phyloP scores from a whole-genome alignment of 192 early-diverging fungal species.

The Coemansia sp. region DNA sequence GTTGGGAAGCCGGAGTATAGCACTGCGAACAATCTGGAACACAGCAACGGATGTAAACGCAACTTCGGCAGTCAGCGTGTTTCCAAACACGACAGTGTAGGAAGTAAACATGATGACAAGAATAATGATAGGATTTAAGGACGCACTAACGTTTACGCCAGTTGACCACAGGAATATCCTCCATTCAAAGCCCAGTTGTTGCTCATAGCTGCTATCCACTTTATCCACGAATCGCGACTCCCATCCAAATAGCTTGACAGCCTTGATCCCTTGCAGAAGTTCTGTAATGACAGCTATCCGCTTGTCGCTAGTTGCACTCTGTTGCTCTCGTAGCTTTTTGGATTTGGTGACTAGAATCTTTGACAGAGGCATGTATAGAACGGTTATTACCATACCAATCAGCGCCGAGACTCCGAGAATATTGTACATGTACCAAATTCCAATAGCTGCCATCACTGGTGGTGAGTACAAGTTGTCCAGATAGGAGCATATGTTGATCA shows the following conservation, averaged over 20 bases:
- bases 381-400: constrained; percentile 68
- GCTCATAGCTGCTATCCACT: constrained; percentile 63
- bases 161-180: constrained; percentile 55
- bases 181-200: constrained; percentile 60
- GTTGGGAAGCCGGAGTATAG: too few species aligned
- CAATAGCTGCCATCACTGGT: constrained; percentile 65
- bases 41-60: too few species aligned
- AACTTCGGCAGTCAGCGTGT: constrained; percentile 62
- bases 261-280: constrained; percentile 81
- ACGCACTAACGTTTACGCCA: constrained; percentile 53
- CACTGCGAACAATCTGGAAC: too few species aligned
- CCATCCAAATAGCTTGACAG: too few species aligned
- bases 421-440: too few species aligned
- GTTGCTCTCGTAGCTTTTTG: constrained; percentile 67
- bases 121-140: constrained; percentile 62
- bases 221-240: constrained; percentile 66
- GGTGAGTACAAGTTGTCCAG: constrained; percentile 61
- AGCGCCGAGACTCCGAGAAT: constrained; percentile 81
- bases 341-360: constrained; percentile 55
- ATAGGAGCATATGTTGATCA: constrained; percentile 57
- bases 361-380: constrained; percentile 60
- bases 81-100: constrained; percentile 60
- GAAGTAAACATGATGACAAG: constrained; percentile 59
- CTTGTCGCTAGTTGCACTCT: too few species aligned
- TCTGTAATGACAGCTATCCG: constrained; percentile 79